Base-by-base conservation (phyloP, 371 early-diverging fungal species). In the Chytridiales sp. region DNA sequence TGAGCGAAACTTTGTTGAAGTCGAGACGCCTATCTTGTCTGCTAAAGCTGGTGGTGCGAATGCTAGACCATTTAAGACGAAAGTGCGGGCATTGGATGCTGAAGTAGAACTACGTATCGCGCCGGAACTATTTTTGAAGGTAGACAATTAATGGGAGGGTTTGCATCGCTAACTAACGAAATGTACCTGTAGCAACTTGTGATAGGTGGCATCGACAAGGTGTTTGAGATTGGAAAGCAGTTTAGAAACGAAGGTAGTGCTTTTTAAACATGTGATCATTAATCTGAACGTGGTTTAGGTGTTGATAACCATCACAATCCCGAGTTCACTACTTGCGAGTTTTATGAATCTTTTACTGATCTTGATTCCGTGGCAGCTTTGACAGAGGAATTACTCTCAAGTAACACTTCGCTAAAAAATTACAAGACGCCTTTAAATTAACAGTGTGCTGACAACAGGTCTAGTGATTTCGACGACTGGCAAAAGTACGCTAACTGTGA, bases 251-350 rank as follows among this genome's bases (percentile, higher is more conserved):
- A 99, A 75, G 69, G 71, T 68, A 35, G 15, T 19, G n/a, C n/a
- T 9, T 29, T 39, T 31, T 4, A n/a, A 47, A 27, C 22, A 36
- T 51, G 17, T 21, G 8, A 40, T 8, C 8, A 5, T 40, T 8
- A 15, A 8, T 9, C 15, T 26, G 47, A 26, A 21, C 29, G 9
- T 30, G 11, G n/a, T 30, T 2, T 3, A 63, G 96, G 96, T 4
- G 89, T 98, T 36, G 99, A 99, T 76, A 82, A 89, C 11, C 91
- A 92, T 35, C 99, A 99, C 62, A 98, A 97, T 64, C 99, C 99
- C 19, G 99, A 99, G 72, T 98, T 98, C 73, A 96, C 98, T 3
- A 92, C 95, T 0, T 92, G 92, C 67, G 99, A 99, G 70, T 92
- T 95, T 63, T 99, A 99, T 75, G 84, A 90, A 83, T 94, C 99